Base-by-base conservation (phyloP, 2,329 filamentous ascomycete species). In the Hypomyces rosellus region DNA sequence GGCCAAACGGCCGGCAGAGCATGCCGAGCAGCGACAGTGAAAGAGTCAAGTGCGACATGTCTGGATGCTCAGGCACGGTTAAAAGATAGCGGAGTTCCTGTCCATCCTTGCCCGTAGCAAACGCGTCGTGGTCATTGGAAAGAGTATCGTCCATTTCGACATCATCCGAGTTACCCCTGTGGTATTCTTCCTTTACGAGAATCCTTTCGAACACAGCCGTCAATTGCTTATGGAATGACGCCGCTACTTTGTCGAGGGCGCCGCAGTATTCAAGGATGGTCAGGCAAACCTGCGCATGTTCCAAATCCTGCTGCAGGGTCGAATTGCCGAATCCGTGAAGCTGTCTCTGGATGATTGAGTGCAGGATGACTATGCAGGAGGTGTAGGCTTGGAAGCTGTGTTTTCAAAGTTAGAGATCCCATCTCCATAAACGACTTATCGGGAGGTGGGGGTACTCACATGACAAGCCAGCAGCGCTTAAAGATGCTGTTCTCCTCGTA, bases 381-480 rank as follows among this genome's bases (percentile, higher is more conserved):
- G 45, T 48, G n/a, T 48, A 48, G 12, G 45, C 42, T 40, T 48
- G 45, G 34, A 48, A 52, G 30, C 50, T 52, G 20, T 22, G 14
- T 25, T 25, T 16, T 11, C 25, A 30, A 30, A 30, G 25, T 30
- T 30, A 30, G 25, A 5, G 20, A 5, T 20, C 20, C 5, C 20
- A 20, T 11, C 25, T 8, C 6, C 8, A 11, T 6, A 30, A 11
- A 30, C 25, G 25, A 11, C 4, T 30, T 15, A 9, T 22, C 18
- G 9, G 15, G 11, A 22, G 25, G 25, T 2, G 25, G 25, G 25
- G 25, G 25, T 20, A 48, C 50, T 39, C n/a, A 52, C 50, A 52
- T 52, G 13, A 52, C 45, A 39, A 52, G 45, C 50, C 50, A 52
- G 15, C 50, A 52, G 18, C 46, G 43, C 40, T 48, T 52, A 20